Evolutionary conservation across 352 stramenopile species (phyloP), one percentile per base, ranked within the genome.

Genomic region (Phytopythium helicoides): DNA sequence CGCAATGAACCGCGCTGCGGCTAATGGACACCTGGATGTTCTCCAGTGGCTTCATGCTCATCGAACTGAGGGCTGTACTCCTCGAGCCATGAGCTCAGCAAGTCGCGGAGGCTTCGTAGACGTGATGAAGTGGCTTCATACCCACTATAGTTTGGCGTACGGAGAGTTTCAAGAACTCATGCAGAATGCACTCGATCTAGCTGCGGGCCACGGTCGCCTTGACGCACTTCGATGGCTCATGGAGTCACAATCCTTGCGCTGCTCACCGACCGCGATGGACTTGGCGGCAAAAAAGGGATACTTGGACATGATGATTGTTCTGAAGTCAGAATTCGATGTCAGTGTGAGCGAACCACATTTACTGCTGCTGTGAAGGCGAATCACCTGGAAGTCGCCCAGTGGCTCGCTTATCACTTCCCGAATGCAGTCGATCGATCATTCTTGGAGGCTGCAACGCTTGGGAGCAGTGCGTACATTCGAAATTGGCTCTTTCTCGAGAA

Each of bases 301-400:
- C 3, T 37, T 49, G 11, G 25, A 49, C 23, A 37, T 49, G 23
- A 18, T 49, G 25, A 38, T 38, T 11, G 8, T 37, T n/a, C 26
- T 49, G 18, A 25, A 19, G 11, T 28, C 18, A 18, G 25, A 49
- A 7, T 28, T 49, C 7, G 26, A n/a, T 22, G 14, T 6, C 8
- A 7, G 6, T 21, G 15, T 6, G 21, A 25, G 42, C 14, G 23
- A 2, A 12, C n/a, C 3, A n/a, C 41, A 8, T 48, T 48, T 23
- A 9, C 16, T 1, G 19, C 23, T 5, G 25, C 42, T n/a, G 1
- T 49, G 15, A 36, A 38, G 14, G 25, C 9, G 3, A 22, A 49
- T 9, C 12, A 49, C 12, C 14, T 52, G 28, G 45, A 52, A 34
- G 35, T 41, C 19, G 26, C 38, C 6, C 45, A 52, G 18, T 52